phyloP scores from a whole-genome alignment of 75 land plant species.

The Isoetes taiwanensis region DNA sequence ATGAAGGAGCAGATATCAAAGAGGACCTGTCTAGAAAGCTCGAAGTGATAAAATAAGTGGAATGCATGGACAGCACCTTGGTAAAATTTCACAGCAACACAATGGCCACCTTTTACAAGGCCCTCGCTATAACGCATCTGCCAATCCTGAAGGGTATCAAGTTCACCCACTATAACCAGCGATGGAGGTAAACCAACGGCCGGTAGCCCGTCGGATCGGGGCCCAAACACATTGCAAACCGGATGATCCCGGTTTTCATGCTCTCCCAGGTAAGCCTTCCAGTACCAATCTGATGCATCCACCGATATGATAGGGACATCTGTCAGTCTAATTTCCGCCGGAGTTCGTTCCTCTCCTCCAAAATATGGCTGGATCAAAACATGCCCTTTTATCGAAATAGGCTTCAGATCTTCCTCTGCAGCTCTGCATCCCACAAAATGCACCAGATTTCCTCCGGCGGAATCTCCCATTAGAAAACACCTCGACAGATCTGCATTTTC shows the following conservation, averaged over 20 bases:
- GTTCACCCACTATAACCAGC: neutral
- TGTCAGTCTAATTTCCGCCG: neutral
- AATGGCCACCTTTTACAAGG: no score
- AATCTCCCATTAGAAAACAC: conserved; percentile 4
- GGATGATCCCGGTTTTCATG: neutral
- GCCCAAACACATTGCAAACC: neutral
- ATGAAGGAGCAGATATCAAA: no score
- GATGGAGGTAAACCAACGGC: neutral
- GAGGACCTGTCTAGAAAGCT: no score
- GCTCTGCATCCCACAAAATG: conserved; percentile 2
- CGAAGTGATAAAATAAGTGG: no score
- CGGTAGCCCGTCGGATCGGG: neutral
- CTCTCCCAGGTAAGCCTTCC: neutral
- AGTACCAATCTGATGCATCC: neutral
- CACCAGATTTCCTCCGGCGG: conserved; percentile 10
- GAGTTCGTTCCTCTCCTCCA: neutral
- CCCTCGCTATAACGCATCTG: neutral
- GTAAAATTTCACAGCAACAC: no score
- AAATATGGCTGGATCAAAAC: neutral
- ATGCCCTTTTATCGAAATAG: no score
- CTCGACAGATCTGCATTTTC: neutral
- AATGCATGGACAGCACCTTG: no score
- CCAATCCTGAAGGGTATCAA: neutral
- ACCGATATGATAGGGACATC: neutral
- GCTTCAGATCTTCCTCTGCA: neutral